Conservation (phyloP, 2,329 filamentous ascomycete genomes). For the Sporothrix euskadiensis region DNA sequence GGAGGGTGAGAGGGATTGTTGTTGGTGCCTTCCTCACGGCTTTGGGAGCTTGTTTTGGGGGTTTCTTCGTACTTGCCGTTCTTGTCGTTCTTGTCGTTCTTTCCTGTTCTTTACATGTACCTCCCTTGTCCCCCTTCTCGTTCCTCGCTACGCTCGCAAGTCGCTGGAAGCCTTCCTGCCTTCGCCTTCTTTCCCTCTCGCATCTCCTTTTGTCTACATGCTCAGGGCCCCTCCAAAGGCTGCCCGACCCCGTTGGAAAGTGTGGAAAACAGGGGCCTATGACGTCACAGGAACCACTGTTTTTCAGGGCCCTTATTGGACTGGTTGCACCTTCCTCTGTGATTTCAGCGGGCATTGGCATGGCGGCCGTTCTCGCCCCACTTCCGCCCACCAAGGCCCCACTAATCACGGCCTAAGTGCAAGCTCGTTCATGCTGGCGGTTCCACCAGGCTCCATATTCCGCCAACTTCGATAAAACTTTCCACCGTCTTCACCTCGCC, state of each 20-base stretch:
- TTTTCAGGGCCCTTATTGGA: neutral
- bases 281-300: conserved; percentile 16
- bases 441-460: conserved; percentile 21
- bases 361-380: neutral
- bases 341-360: conserved; percentile 1
- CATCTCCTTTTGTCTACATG: conserved; percentile 9
- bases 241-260: neutral
- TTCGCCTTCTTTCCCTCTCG: neutral
- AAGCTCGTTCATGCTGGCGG: conserved; percentile 22
- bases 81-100: neutral
- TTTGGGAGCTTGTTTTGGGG: conserved; percentile 3
- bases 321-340: neutral
- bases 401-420: conserved; percentile 14
- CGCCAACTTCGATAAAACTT: conserved; percentile 10
- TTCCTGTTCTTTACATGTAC: neutral
- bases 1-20: neutral
- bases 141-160: neutral
- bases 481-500: neutral
- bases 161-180: neutral
- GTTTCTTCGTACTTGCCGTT: neutral
- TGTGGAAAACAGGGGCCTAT: neutral
- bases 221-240: conserved; percentile 3
- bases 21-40: neutral
- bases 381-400: neutral
- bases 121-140: neutral